phyloP scores from a whole-genome alignment of 257 asterid genomes.

The Salvia splendens region DNA sequence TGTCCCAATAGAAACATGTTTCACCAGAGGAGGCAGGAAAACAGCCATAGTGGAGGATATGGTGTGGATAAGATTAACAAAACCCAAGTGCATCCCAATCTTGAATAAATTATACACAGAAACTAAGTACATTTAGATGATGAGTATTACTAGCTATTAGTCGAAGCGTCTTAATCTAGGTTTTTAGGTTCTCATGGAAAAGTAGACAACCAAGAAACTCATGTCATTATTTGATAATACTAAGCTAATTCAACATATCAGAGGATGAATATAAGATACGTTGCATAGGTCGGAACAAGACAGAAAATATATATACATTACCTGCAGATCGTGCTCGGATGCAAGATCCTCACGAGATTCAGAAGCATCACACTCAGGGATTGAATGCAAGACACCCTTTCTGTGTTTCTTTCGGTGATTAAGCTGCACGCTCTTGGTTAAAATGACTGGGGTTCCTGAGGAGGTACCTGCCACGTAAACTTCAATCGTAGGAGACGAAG shows the following conservation, averaged over 20 bases:
- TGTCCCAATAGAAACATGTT: constrained; percentile 41
- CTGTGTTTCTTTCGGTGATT: constrained; percentile 61
- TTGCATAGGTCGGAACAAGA: neutral
- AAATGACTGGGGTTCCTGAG: constrained; percentile 72
- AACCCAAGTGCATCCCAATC: neutral
- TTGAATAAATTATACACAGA: constrained; percentile 6
- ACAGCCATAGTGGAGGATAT: constrained; percentile 26
- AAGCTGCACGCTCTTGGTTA: constrained; percentile 73
- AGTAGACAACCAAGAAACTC: neutral
- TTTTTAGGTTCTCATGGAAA: neutral
- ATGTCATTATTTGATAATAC: neutral
- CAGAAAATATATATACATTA: constrained; percentile 22
- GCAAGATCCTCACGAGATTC: constrained; percentile 47
- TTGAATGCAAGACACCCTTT: constrained; percentile 58
- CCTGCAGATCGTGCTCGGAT: constrained; percentile 66
- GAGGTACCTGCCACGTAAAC: constrained; percentile 86
- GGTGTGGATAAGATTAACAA: constrained; percentile 23
- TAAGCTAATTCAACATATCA: neutral
- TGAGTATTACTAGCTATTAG: neutral
- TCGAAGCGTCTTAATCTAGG: constrained; percentile 1
- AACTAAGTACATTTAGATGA: constrained; percentile 13
- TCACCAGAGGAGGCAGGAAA: constrained; percentile 50
- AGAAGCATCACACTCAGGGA: constrained; percentile 63
- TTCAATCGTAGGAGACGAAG: constrained; percentile 62
- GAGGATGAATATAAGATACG: neutral